These are phyloP conservation scores for Nyctanthes arbortristis DNA, from an alignment of 257 asterid genomes.

Conservation along the genomic window DNA sequence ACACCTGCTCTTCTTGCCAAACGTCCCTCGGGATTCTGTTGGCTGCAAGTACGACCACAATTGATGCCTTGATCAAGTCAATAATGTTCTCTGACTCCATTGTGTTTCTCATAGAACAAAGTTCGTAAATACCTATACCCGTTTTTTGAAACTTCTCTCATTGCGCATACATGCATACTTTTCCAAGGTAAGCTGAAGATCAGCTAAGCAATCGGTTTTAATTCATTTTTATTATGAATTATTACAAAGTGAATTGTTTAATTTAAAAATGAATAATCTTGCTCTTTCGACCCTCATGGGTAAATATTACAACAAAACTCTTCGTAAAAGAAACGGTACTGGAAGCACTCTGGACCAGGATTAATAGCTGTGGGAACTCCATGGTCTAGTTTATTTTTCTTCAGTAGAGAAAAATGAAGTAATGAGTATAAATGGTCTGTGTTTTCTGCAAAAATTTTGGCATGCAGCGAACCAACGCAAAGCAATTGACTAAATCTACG, in stretches of 20 bases:
- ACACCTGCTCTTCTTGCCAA: too few relatives aligned
- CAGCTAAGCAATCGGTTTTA: too few relatives aligned
- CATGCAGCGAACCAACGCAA: slow-evolving; percentile 30
- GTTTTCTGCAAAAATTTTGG: slow-evolving; percentile 54
- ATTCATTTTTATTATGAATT: slow-evolving; percentile 3
- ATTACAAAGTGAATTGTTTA: slow-evolving; percentile 19
- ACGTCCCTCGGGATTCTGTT: too few relatives aligned
- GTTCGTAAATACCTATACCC: too few relatives aligned
- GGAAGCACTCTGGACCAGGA: slow-evolving; percentile 28
- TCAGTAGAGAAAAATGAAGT: slow-evolving; percentile 8
- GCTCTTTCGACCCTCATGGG: slow-evolving; percentile 18
- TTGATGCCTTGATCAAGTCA: too few relatives aligned
- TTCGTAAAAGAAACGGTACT: slow-evolving; percentile 1
- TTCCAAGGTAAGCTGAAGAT: too few relatives aligned
- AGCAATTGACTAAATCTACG: slow-evolving; percentile 37
- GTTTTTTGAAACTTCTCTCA: too few relatives aligned
- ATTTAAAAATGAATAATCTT: background rate
- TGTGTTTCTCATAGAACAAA: too few relatives aligned
- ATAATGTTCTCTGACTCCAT: too few relatives aligned
- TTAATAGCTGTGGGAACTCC: slow-evolving; percentile 27
- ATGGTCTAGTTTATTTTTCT: slow-evolving; percentile 39
- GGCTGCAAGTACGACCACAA: too few relatives aligned
- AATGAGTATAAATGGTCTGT: slow-evolving; percentile 9
- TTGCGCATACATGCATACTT: too few relatives aligned
- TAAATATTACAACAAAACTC: slow-evolving; percentile 40